Evolutionary conservation across 129 eudicot species (phyloP).

Genomic region (Smallanthus sonchifolius): DNA sequence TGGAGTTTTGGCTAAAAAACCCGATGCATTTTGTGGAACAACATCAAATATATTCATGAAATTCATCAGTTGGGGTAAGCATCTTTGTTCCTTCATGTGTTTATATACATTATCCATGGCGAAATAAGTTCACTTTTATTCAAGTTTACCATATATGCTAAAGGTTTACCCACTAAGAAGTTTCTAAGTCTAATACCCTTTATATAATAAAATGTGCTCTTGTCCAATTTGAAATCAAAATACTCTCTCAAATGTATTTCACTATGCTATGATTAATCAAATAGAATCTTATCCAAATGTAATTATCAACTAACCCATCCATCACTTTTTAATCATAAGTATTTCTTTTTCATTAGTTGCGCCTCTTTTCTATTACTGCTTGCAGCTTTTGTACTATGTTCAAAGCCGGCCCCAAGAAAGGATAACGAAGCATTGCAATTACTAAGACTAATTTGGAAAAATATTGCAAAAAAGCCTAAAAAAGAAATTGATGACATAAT

Average conservation of each 20-base stretch:
- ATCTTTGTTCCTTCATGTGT: not conserved
- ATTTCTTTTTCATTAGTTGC: not conserved
- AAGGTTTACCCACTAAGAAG: not conserved
- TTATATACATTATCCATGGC: not conserved
- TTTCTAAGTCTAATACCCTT: not conserved
- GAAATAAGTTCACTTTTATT: not conserved
- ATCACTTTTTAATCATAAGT: not conserved
- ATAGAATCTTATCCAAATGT: not conserved
- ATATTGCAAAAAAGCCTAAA: constrained; percentile 22
- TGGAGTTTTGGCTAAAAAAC: constrained; percentile 32
- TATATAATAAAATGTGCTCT: no score
- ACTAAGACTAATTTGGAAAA: constrained; percentile 26
- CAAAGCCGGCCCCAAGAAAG: not conserved
- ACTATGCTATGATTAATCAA: not conserved
- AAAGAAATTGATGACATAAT: constrained; percentile 28
- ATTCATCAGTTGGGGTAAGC: constrained; percentile 14
- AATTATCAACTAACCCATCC: not conserved
- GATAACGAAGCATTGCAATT: constrained; percentile 24
- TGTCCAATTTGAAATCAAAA: not conserved
- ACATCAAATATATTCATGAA: constrained; percentile 2
- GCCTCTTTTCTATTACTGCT: not conserved
- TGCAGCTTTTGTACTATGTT: not conserved
- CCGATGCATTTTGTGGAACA: constrained; percentile 17
- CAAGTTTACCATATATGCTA: not conserved
- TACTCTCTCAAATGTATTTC: not conserved